These are phyloP conservation scores for Pleurotus sapidus DNA, from an alignment of 768 basidiomycete species.

Conservation along the genomic window DNA sequence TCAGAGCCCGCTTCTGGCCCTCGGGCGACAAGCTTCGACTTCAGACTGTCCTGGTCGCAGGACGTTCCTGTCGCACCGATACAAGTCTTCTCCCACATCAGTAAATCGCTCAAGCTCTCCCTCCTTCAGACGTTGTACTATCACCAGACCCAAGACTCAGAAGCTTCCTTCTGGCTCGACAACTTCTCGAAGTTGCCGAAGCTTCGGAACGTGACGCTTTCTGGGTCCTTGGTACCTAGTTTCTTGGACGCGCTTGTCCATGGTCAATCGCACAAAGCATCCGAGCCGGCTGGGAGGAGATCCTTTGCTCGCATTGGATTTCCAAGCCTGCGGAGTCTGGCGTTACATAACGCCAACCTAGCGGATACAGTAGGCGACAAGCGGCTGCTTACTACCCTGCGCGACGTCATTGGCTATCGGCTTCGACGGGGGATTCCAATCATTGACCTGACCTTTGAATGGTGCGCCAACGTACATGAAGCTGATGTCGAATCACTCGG, in stretches of 20 bases:
- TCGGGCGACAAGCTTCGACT: slow-evolving; percentile 13
- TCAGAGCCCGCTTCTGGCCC: neutral
- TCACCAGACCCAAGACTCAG: slow-evolving; percentile 15
- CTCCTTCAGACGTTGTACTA: slow-evolving; percentile 23
- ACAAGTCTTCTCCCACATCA: slow-evolving; percentile 17
- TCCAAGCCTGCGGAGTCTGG: slow-evolving; percentile 22
- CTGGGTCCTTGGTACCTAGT: slow-evolving; percentile 16
- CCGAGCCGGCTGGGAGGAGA: slow-evolving; percentile 5
- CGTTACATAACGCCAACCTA: slow-evolving; percentile 22
- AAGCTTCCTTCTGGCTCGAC: slow-evolving; percentile 17
- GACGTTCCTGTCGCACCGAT: slow-evolving; percentile 11
- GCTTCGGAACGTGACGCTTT: slow-evolving; percentile 20
- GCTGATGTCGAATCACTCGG: slow-evolving; percentile 21
- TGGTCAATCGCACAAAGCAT: slow-evolving; percentile 9
- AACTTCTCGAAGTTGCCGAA: slow-evolving; percentile 25
- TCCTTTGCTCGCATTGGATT: slow-evolving; percentile 18
- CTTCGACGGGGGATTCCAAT: slow-evolving; percentile 26
- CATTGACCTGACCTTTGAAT: slow-evolving; percentile 21
- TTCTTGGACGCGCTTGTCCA: slow-evolving; percentile 24
- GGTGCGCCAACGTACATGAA: slow-evolving; percentile 20
- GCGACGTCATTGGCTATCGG: slow-evolving; percentile 27
- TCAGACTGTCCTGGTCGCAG: slow-evolving; percentile 22
- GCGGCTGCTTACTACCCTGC: slow-evolving; percentile 9
- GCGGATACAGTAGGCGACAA: slow-evolving; percentile 7
- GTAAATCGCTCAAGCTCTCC: slow-evolving; percentile 19